A percentile compares a stretch with the other conserved stretches of the same genome.
Evolutionary conservation across 2,329 filamentous ascomycete species (phyloP).

Genomic region (Bisporella sp.): DNA sequence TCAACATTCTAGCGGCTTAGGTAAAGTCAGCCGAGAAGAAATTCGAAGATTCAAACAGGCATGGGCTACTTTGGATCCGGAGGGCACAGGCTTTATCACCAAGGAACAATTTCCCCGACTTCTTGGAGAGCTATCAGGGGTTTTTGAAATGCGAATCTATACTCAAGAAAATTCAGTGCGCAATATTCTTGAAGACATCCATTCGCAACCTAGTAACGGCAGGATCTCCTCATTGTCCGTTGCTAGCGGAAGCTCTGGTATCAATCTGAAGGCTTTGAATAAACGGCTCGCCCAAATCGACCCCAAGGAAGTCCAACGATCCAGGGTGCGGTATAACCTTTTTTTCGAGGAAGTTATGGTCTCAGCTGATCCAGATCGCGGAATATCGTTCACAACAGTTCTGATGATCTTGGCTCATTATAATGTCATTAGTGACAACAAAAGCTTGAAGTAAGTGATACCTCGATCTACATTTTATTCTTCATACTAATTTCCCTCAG

Average conservation of each 20-base stretch:
- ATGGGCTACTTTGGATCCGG: conserved; percentile 91
- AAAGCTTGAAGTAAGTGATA: conserved; percentile 67
- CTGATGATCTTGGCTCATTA: conserved; percentile 96
- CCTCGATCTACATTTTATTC: not conserved
- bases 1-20: conserved; percentile 89
- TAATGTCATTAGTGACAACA: conserved; percentile 97
- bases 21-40: conserved; percentile 84
- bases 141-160: conserved; percentile 97
- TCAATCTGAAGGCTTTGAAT: conserved; percentile 74
- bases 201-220: conserved; percentile 28
- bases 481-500: conserved; percentile 1
- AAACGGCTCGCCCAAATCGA: conserved; percentile 67
- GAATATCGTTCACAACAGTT: conserved; percentile 86
- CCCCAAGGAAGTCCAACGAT: conserved; percentile 62
- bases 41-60: conserved; percentile 96
- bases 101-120: conserved; percentile 86
- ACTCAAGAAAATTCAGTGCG: conserved; percentile 81
- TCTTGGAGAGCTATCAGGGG: conserved; percentile 83
- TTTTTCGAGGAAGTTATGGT: conserved; percentile 97
- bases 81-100: conserved; percentile 83
- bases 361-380: conserved; percentile 79
- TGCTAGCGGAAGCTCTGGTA: conserved; percentile 41
- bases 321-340: conserved; percentile 77
- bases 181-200: conserved; percentile 81
- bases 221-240: conserved; percentile 46